These are phyloP conservation scores for Rhamnella rubrinervis DNA, from an alignment of 331 rosid species.

Conservation along the genomic window DNA sequence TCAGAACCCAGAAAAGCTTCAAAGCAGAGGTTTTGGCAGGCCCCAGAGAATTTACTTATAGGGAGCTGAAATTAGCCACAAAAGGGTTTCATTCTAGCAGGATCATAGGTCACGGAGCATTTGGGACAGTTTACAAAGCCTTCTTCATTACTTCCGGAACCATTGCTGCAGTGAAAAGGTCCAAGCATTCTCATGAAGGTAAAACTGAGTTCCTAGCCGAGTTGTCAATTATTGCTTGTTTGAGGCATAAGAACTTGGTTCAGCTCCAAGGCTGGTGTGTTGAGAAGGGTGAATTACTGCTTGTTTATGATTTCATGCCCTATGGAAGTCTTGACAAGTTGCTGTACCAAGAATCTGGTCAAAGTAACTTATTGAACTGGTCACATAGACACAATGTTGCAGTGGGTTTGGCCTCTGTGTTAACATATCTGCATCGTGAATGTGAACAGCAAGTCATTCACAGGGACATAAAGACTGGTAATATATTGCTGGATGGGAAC, in stretches of 20 bases:
- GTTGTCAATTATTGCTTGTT: constrained; percentile 74
- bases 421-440: constrained; percentile 73
- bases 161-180: constrained; percentile 75
- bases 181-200: constrained; percentile 68
- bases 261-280: constrained; percentile 92
- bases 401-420: constrained; percentile 71
- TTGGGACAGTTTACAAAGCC: constrained; percentile 85
- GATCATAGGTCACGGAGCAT: constrained; percentile 79
- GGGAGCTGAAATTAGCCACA: constrained; percentile 61
- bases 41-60: constrained; percentile 68
- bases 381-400: constrained; percentile 60
- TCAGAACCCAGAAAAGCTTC: constrained; percentile 38
- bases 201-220: constrained; percentile 70
- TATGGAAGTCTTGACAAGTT: constrained; percentile 67
- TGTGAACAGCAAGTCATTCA: constrained; percentile 87
- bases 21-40: constrained; percentile 51
- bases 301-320: constrained; percentile 89
- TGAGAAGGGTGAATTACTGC: constrained; percentile 68
- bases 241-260: constrained; percentile 76
- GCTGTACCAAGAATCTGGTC: constrained; percentile 49
- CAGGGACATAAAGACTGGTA: constrained; percentile 74
- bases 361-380: constrained; percentile 44
- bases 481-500: constrained; percentile 58
- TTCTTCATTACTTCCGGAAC: constrained; percentile 42
- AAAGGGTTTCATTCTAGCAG: constrained; percentile 75